phyloP scores from a whole-genome alignment of 768 basidiomycete genomes.

The Tulasnella sp. region DNA sequence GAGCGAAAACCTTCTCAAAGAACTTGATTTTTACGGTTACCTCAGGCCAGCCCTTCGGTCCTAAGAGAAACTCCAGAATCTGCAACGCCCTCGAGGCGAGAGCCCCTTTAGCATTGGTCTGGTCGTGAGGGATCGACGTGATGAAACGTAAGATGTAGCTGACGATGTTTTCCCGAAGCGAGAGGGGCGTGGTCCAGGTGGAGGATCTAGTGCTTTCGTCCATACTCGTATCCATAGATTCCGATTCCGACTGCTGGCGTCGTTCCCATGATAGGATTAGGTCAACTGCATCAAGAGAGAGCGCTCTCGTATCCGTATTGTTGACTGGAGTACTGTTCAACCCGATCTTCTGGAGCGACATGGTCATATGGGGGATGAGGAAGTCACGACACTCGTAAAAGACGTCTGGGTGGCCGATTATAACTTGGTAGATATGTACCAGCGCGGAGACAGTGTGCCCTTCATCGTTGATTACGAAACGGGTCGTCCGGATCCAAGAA shows the following conservation, averaged over 20 bases:
- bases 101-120: slow-evolving; percentile 25
- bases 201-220: slow-evolving; percentile 4
- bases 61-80: slow-evolving; percentile 52
- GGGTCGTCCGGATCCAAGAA: slow-evolving; percentile 75
- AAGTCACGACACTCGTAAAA: slow-evolving; percentile 89
- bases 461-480: slow-evolving; percentile 80
- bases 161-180: slow-evolving; percentile 79
- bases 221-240: slow-evolving; percentile 17
- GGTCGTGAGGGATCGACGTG: slow-evolving; percentile 46
- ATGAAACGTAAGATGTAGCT: slow-evolving; percentile 91
- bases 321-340: slow-evolving; percentile 44
- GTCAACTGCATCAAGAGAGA: slow-evolving; percentile 85
- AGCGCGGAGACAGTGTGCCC: slow-evolving; percentile 53
- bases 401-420: slow-evolving; percentile 78
- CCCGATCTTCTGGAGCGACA: slow-evolving; percentile 79
- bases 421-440: slow-evolving; percentile 76
- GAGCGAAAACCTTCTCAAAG: slow-evolving; percentile 74
- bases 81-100: slow-evolving; percentile 30
- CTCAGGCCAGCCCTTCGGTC: slow-evolving; percentile 76
- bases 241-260: slow-evolving; percentile 35
- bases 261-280: slow-evolving; percentile 86
- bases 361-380: slow-evolving; percentile 88
- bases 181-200: slow-evolving; percentile 61
- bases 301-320: slow-evolving; percentile 63
- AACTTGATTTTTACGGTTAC: slow-evolving; percentile 85